Evolutionary conservation across 495 filamentous ascomycete species (phyloP).

Genomic region (Talaromyces trachyspermus): DNA sequence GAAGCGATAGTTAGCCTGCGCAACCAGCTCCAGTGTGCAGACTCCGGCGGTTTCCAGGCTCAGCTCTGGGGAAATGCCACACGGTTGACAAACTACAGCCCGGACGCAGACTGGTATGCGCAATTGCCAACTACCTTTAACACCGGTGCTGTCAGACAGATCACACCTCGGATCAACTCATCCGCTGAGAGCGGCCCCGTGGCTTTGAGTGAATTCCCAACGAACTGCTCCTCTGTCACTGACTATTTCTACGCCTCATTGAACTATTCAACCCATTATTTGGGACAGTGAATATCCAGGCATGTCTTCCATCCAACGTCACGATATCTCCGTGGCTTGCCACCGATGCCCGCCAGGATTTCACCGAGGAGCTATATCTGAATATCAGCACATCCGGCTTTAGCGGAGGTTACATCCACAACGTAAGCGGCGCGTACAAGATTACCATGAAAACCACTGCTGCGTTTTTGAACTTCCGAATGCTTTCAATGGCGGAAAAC

Average conservation of each 20-base stretch:
- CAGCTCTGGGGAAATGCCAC: conserved; percentile 2
- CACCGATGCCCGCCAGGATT: conserved; percentile 14
- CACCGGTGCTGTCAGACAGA: conserved; percentile 17
- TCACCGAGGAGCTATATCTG: conserved; percentile 14
- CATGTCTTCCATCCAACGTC: conserved; percentile 4
- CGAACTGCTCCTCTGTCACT: conserved; percentile 4
- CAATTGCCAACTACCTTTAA: conserved; percentile 12
- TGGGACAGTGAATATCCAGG: conserved; percentile 7
- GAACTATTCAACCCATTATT: not conserved
- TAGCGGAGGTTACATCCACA: too few species aligned
- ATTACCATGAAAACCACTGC: conserved; percentile 20
- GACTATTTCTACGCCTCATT: conserved; percentile 4
- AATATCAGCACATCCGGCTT: conserved; percentile 10
- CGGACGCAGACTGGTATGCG: not conserved
- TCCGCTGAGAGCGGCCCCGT: conserved; percentile 4
- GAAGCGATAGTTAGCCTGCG: not conserved
- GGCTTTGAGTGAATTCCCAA: conserved; percentile 4
- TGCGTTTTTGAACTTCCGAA: conserved; percentile 30
- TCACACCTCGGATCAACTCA: conserved; percentile 20
- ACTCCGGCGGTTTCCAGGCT: not conserved
- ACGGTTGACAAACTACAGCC: not conserved
- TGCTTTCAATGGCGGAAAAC: conserved; percentile 16
- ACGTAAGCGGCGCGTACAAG: conserved; percentile 6
- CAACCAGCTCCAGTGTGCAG: not conserved
- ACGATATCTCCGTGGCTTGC: conserved; percentile 11